Conservation (phyloP, 2,329 filamentous ascomycete genomes). For the Colletotrichum sojae region DNA sequence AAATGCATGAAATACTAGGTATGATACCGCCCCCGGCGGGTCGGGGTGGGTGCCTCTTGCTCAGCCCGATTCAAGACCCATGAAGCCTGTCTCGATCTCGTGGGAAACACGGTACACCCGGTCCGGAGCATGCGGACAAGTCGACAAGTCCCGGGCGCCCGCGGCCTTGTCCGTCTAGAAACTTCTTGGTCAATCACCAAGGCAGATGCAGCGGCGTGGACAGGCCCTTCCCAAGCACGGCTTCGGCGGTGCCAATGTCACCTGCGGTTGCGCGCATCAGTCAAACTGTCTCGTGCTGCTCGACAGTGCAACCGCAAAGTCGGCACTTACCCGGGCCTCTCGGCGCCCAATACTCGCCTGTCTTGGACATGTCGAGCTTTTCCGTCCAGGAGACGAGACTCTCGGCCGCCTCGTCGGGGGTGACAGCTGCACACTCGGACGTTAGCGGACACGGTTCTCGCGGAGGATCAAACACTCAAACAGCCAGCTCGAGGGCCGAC, state of each 20-base stretch:
- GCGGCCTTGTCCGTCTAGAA: slow-evolving; percentile 15
- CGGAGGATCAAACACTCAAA: background rate
- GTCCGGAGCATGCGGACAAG: slow-evolving; percentile 11
- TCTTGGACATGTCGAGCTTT: slow-evolving; percentile 74
- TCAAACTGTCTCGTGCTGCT: slow-evolving; percentile 22
- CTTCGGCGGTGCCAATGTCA: slow-evolving; percentile 79
- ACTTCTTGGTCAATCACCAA: slow-evolving; percentile 62
- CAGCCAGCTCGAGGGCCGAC: slow-evolving; percentile 40
- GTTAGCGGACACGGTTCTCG: slow-evolving; percentile 28
- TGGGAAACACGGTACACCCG: slow-evolving; percentile 18
- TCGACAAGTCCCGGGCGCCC: slow-evolving; percentile 4
- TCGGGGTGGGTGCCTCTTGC: background rate
- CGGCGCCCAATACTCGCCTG: slow-evolving; percentile 81
- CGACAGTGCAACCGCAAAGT: slow-evolving; percentile 22
- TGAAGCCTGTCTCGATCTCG: slow-evolving; percentile 29
- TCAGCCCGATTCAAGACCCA: slow-evolving; percentile 28
- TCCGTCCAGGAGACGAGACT: slow-evolving; percentile 74
- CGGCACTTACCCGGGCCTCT: slow-evolving; percentile 72
- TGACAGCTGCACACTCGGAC: slow-evolving; percentile 66
- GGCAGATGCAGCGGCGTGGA: slow-evolving; percentile 76
- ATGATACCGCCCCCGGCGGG: background rate
- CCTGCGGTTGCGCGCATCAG: slow-evolving; percentile 53
- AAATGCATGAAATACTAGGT: background rate
- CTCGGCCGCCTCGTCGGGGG: slow-evolving; percentile 76
- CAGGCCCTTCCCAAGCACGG: slow-evolving; percentile 72